Evolutionary conservation across 2,329 filamentous ascomycete species (phyloP).

Genomic region (Sarocladiaceae sp.): DNA sequence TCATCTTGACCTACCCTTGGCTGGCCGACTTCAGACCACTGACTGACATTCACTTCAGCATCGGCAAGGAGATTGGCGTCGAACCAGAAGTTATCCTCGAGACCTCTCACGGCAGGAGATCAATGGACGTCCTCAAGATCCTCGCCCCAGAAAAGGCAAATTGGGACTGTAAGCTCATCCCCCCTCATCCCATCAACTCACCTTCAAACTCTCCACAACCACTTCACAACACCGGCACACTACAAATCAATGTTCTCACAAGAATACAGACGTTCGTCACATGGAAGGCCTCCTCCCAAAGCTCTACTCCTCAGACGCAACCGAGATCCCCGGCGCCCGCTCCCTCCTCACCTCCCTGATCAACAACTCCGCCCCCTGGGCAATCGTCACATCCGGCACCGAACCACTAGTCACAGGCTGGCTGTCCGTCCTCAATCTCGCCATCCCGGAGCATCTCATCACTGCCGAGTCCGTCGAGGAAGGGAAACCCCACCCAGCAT

Average conservation of each 20-base stretch:
- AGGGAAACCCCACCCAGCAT: slow-evolving; percentile 74
- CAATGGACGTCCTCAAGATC: slow-evolving; percentile 78
- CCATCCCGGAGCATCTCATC: slow-evolving; percentile 62
- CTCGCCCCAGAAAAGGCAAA: slow-evolving; percentile 82
- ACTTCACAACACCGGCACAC: background rate
- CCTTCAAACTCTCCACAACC: background rate
- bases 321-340: slow-evolving; percentile 82
- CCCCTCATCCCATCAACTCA: background rate
- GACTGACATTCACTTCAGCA: slow-evolving; percentile 38
- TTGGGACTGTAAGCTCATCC: slow-evolving; percentile 78
- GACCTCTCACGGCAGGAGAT: slow-evolving; percentile 86
- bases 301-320: slow-evolving; percentile 71
- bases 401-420: slow-evolving; percentile 65
- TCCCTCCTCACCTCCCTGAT: slow-evolving; percentile 65
- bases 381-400: slow-evolving; percentile 78
- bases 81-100: slow-evolving; percentile 80
- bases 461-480: slow-evolving; percentile 71
- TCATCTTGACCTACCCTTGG: too few relatives aligned
- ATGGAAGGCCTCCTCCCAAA: slow-evolving; percentile 76
- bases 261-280: slow-evolving; percentile 64
- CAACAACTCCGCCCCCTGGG: slow-evolving; percentile 65
- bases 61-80: slow-evolving; percentile 79
- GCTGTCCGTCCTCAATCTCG: slow-evolving; percentile 63
- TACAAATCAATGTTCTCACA: background rate
- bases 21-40: background rate